These are phyloP conservation scores for Xylaria sp. DNA, from an alignment of 2,329 filamentous ascomycete species.

Conservation along the genomic window DNA sequence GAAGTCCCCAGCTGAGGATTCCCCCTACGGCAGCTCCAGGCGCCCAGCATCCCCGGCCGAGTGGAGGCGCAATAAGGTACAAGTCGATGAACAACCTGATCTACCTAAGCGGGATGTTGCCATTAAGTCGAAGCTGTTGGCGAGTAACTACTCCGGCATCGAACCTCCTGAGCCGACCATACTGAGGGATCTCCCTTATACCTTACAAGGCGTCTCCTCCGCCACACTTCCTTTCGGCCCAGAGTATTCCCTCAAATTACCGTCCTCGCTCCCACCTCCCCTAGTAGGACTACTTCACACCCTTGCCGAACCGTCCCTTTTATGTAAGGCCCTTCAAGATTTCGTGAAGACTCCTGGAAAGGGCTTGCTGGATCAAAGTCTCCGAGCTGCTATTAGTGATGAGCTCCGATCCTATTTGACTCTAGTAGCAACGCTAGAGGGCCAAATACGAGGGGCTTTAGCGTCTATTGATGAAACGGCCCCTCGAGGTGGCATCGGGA, in stretches of 20 bases:
- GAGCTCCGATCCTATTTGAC: slow-evolving; percentile 92
- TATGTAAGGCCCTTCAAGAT: slow-evolving; percentile 82
- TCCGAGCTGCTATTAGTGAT: slow-evolving; percentile 84
- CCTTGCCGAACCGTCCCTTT: slow-evolving; percentile 90
- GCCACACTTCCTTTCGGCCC: slow-evolving; percentile 82
- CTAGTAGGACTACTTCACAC: slow-evolving; percentile 88
- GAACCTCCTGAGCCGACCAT: slow-evolving; percentile 74
- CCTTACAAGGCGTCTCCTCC: slow-evolving; percentile 90
- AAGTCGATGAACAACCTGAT: slow-evolving; percentile 35
- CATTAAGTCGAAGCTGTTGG: slow-evolving; percentile 67
- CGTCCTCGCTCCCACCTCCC: slow-evolving; percentile 81
- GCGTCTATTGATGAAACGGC: slow-evolving; percentile 75
- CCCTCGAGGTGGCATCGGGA: slow-evolving; percentile 78
- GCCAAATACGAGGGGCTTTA: slow-evolving; percentile 87
- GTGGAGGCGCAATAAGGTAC: slow-evolving; percentile 47
- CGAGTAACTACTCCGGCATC: slow-evolving; percentile 66
- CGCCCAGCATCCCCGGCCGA: slow-evolving; percentile 40
- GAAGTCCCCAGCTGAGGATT: slow-evolving; percentile 41
- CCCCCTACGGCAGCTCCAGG: slow-evolving; percentile 23
- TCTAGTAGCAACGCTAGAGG: slow-evolving; percentile 90
- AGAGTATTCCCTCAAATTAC: slow-evolving; percentile 77
- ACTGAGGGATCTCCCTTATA: slow-evolving; percentile 87
- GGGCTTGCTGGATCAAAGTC: slow-evolving; percentile 90
- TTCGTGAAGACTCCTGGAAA: slow-evolving; percentile 86
- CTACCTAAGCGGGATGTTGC: slow-evolving; percentile 61